These are phyloP conservation scores for Salvia splendens DNA, from an alignment of 257 asterid genomes.

Conservation along the genomic window DNA sequence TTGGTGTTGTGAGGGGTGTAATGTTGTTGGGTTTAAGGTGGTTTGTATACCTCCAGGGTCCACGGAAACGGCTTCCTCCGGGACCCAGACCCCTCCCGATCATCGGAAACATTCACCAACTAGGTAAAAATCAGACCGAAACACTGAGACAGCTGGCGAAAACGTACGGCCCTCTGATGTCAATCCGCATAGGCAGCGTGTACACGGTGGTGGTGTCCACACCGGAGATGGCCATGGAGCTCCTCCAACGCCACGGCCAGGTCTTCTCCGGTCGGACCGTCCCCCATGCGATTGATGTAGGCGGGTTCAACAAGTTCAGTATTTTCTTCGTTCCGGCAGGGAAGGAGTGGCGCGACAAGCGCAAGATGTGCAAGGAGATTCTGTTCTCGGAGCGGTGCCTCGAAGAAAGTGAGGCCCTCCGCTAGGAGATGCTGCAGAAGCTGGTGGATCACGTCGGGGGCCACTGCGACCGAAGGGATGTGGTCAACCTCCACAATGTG, in stretches of 20 bases:
- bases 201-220: too few relatives aligned
- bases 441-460: constrained; percentile 22
- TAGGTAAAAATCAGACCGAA: too few relatives aligned
- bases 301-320: constrained; percentile 13
- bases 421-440: constrained; percentile 32
- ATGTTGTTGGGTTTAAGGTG: too few relatives aligned
- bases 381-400: constrained; percentile 38
- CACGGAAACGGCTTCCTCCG: too few relatives aligned
- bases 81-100: too few relatives aligned
- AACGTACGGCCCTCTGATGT: too few relatives aligned
- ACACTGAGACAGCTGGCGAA: too few relatives aligned
- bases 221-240: constrained; percentile 40
- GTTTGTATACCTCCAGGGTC: too few relatives aligned
- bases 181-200: too few relatives aligned
- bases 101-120: too few relatives aligned
- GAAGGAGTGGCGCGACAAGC: constrained; percentile 38
- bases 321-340: constrained; percentile 35
- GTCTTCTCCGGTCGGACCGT: constrained; percentile 8
- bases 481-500: constrained; percentile 37
- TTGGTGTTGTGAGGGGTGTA: too few relatives aligned
- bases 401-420: constrained; percentile 34
- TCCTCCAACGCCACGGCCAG: constrained; percentile 35
- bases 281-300: background rate
- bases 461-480: constrained; percentile 5
- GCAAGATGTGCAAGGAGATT: constrained; percentile 37